Conservation (phyloP, 257 asterid species). For the Sherardia arvensis region DNA sequence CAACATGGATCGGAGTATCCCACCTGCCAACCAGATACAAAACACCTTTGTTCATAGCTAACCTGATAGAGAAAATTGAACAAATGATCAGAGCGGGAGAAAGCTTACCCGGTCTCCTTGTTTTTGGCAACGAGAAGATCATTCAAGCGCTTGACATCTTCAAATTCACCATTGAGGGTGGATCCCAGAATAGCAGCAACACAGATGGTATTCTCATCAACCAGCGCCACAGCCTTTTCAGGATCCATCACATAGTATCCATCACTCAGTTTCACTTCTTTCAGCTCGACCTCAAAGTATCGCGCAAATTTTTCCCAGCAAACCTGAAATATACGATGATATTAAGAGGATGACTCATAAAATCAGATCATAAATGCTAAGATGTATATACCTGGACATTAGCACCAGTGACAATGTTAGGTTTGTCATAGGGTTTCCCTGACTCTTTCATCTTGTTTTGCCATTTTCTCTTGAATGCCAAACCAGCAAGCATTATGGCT, state of each 20-base stretch:
- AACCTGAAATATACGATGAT: too few relatives aligned
- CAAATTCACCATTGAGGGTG: conserved; percentile 86
- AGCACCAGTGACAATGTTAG: conserved; percentile 89
- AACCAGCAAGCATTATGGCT: conserved; percentile 89
- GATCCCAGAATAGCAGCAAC: conserved; percentile 91
- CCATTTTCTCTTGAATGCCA: conserved; percentile 88
- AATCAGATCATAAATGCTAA: background rate
- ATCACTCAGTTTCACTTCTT: conserved; percentile 68
- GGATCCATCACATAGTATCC: conserved; percentile 95
- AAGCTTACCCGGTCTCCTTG: conserved; percentile 52
- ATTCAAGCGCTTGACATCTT: conserved; percentile 73
- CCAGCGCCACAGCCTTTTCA: conserved; percentile 73
- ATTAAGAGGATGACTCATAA: too few relatives aligned
- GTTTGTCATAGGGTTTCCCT: conserved; percentile 71
- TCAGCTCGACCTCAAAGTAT: conserved; percentile 83
- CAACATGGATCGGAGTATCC: conserved; percentile 91
- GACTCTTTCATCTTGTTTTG: conserved; percentile 72
- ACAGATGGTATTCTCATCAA: conserved; percentile 88
- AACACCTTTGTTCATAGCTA: too few relatives aligned
- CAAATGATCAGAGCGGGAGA: too few relatives aligned
- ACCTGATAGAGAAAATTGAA: too few relatives aligned
- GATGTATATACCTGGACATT: conserved; percentile 46
- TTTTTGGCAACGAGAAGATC: conserved; percentile 65
- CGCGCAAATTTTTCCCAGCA: conserved; percentile 98
- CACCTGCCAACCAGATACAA: conserved; percentile 49